Conservation (phyloP, 805 yeast species). For the Ogataea nitratoaversa region DNA sequence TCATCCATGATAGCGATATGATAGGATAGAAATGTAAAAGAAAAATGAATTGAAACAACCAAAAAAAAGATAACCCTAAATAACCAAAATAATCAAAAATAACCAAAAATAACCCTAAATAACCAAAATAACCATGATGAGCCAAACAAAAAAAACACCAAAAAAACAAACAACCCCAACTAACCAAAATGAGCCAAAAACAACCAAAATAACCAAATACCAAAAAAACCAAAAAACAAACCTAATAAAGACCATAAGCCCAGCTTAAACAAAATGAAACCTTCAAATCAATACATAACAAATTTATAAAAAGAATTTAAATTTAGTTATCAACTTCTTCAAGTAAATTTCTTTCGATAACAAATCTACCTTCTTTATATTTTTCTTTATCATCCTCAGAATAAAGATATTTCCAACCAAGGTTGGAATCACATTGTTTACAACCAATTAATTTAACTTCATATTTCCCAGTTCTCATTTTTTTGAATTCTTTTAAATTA, state of each 20-base stretch:
- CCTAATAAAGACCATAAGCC: not conserved
- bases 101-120: not conserved
- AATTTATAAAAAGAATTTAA: not conserved
- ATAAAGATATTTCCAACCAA: conserved; percentile 34
- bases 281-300: not conserved
- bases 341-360: conserved; percentile 27
- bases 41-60: not conserved
- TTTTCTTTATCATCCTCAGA: conserved; percentile 26
- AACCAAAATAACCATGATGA: not conserved
- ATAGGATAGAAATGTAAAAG: not conserved
- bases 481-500: conserved; percentile 19
- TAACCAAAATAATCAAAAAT: not conserved
- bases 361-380: conserved; percentile 32
- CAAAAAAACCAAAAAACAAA: not conserved
- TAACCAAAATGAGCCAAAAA: not conserved
- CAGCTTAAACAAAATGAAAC: no score
- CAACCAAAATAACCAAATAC: not conserved
- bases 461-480: conserved; percentile 32
- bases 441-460: conserved; percentile 27
- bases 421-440: conserved; percentile 25
- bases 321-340: conserved; percentile 21
- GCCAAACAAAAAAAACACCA: not conserved
- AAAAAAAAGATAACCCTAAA: not conserved
- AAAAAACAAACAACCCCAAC: not conserved
- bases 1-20: no score